Conservation (phyloP, 495 filamentous ascomycete genomes). For the Collariella sp. region DNA sequence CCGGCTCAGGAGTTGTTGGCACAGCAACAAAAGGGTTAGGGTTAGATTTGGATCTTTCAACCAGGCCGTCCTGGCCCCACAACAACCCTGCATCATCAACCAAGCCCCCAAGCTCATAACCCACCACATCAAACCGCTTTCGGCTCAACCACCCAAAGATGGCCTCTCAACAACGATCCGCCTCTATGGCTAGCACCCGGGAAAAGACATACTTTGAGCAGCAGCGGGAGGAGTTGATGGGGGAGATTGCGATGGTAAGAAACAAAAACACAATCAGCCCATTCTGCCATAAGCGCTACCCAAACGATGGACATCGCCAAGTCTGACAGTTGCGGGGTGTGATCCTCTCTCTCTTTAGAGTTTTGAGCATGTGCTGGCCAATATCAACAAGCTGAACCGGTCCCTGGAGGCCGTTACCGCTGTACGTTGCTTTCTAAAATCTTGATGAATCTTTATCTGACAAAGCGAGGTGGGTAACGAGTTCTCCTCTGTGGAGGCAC, state of each 20-base stretch:
- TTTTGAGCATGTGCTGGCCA: slow-evolving; percentile 89
- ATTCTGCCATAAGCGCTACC: neutral
- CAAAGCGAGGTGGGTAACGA: slow-evolving; percentile 79
- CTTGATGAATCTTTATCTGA: neutral
- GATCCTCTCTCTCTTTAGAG: too few relatives aligned
- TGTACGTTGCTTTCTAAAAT: slow-evolving; percentile 38
- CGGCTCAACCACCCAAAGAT: slow-evolving; percentile 18
- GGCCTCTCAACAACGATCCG: slow-evolving; percentile 30
- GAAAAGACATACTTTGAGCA: slow-evolving; percentile 61
- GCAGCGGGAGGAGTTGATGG: slow-evolving; percentile 67
- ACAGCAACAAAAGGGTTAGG: neutral
- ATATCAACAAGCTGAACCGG: slow-evolving; percentile 92
- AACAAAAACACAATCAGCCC: neutral
- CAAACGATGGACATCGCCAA: neutral
- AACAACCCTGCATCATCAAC: neutral
- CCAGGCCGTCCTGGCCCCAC: too few relatives aligned
- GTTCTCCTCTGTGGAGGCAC: slow-evolving; percentile 88
- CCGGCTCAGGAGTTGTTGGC: neutral
- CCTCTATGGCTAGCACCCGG: slow-evolving; percentile 24
- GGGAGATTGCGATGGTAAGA: slow-evolving; percentile 67
- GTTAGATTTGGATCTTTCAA: too few relatives aligned
- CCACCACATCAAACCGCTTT: too few relatives aligned
- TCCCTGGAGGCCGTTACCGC: slow-evolving; percentile 87
- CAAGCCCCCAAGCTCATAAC: too few relatives aligned
- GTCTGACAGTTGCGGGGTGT: neutral